These are phyloP conservation scores for Conticribra guillardii DNA, from an alignment of 108 stramenopile genomes.

Conservation along the genomic window DNA sequence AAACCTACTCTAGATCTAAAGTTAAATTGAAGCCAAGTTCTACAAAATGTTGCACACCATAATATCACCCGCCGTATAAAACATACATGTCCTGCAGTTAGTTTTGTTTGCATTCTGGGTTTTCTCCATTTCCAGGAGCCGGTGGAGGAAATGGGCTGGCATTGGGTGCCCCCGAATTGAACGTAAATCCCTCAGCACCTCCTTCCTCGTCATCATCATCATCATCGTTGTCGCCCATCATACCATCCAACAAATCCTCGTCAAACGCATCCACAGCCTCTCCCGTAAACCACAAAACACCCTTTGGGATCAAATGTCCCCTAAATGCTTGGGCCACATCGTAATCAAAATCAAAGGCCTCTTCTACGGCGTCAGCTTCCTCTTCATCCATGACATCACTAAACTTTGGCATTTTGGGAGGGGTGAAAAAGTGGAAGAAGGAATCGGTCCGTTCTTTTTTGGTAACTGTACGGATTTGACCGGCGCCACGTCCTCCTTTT, in stretches of 20 bases:
- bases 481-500: conserved; percentile 79
- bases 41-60: no score
- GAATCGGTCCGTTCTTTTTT: conserved; percentile 81
- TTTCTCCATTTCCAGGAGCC: conserved; percentile 35
- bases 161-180: conserved; percentile 9
- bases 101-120: conserved; percentile 45
- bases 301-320: conserved; percentile 87
- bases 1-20: no score
- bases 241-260: conserved; percentile 15
- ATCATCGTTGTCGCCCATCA: conserved; percentile 13
- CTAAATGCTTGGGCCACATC: conserved; percentile 92
- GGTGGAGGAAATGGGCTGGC: conserved; percentile 20
- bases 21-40: no score
- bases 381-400: conserved; percentile 82
- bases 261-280: conserved; percentile 64
- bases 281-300: conserved; percentile 93
- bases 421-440: conserved; percentile 92
- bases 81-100: no score
- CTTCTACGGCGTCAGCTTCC: conserved; percentile 79
- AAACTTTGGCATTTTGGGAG: conserved; percentile 72
- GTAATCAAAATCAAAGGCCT: conserved; percentile 89
- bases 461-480: conserved; percentile 79
- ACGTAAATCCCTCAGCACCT: not conserved
- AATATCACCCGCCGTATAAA: no score
- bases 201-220: conserved; percentile 10